Conservation (phyloP, 1,139 yeast species). For the Suhomyces bokatorum region DNA sequence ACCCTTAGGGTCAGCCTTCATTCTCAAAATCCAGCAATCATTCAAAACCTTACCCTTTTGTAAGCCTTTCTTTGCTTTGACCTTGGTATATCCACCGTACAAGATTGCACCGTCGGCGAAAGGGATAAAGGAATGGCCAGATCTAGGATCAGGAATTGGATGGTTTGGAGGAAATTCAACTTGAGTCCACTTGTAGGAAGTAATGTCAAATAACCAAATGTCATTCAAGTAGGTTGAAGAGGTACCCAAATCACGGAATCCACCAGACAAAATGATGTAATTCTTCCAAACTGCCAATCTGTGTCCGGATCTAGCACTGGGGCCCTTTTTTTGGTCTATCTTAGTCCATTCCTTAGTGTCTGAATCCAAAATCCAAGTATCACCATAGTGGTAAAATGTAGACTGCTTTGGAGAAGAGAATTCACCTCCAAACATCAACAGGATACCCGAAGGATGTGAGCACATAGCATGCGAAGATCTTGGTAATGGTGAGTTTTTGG, state of each 20-base stretch:
- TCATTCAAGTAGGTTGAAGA: conserved; percentile 83
- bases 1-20: conserved; percentile 81
- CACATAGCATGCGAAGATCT: conserved; percentile 94
- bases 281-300: conserved; percentile 91
- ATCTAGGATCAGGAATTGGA: conserved; percentile 83
- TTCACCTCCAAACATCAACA: conserved; percentile 92
- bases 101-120: conserved; percentile 80
- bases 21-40: conserved; percentile 85
- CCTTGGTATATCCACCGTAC: conserved; percentile 94
- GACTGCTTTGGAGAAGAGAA: conserved; percentile 95
- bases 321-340: conserved; percentile 72
- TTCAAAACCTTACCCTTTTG: conserved; percentile 91
- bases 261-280: conserved; percentile 81
- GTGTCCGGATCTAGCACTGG: conserved; percentile 90
- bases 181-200: conserved; percentile 87
- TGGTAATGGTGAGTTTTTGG: conserved; percentile 89
- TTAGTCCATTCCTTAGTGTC: conserved; percentile 88
- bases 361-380: conserved; percentile 89
- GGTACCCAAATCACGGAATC: conserved; percentile 86
- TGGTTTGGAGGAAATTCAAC: conserved; percentile 84
- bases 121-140: conserved; percentile 89
- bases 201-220: conserved; percentile 89
- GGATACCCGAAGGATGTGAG: conserved; percentile 86
- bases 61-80: conserved; percentile 83
- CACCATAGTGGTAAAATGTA: conserved; percentile 94